Conservation (phyloP, 2,329 filamentous ascomycete species). For the Phaeoacremonium minimum region DNA sequence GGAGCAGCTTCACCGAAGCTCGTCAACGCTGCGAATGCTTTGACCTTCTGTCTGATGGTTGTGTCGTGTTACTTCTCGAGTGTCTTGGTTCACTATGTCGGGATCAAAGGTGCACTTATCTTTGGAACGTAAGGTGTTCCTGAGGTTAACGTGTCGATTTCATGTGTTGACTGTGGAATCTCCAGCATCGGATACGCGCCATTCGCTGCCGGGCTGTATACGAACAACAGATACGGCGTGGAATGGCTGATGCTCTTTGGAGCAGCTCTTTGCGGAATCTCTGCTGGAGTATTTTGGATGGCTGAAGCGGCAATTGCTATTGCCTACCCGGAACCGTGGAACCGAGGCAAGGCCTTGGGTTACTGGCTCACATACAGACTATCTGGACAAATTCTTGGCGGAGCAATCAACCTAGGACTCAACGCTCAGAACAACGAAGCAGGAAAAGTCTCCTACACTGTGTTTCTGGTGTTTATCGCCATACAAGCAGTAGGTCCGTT, state of each 20-base stretch:
- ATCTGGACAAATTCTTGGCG: slow-evolving; percentile 5
- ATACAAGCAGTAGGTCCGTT: slow-evolving; percentile 12
- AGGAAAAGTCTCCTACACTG: neutral
- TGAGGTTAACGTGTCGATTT: too few relatives aligned
- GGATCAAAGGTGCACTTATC: slow-evolving; percentile 1
- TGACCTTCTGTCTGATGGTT: neutral
- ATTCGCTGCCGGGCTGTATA: slow-evolving; percentile 66
- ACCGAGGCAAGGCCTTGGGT: slow-evolving; percentile 59
- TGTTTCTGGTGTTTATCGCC: slow-evolving; percentile 19
- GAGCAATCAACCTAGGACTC: slow-evolving; percentile 9
- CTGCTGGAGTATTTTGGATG: slow-evolving; percentile 71
- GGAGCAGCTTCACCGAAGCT: neutral
- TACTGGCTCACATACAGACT: slow-evolving; percentile 59
- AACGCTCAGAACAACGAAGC: slow-evolving; percentile 8
- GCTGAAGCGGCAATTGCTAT: slow-evolving; percentile 70
- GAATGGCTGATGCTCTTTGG: slow-evolving; percentile 68
- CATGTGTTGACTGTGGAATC: too few relatives aligned
- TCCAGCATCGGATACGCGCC: slow-evolving; percentile 66
- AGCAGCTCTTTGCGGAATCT: slow-evolving; percentile 64
- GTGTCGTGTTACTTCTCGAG: slow-evolving; percentile 1
- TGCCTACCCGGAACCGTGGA: slow-evolving; percentile 65
- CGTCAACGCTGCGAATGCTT: neutral
- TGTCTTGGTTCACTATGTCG: neutral
- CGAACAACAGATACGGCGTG: slow-evolving; percentile 64
- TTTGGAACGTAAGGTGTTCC: too few relatives aligned